Evolutionary conservation across 352 stramenopile species (phyloP).

Genomic region (Phytophthora pinifolia): DNA sequence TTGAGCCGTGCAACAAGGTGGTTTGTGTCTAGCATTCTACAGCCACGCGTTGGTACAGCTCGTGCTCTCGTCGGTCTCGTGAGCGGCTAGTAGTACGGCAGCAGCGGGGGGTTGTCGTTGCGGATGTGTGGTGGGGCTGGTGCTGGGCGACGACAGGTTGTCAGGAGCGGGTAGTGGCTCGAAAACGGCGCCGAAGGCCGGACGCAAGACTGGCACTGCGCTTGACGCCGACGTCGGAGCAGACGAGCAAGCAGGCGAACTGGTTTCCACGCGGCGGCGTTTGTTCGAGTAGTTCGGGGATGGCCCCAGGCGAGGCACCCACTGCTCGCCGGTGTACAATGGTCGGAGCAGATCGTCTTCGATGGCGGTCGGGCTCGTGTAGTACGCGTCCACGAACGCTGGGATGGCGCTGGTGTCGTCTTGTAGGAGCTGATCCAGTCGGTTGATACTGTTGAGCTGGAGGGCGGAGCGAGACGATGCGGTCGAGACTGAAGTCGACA

Average conservation of each 20-base stretch:
- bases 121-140: constrained; percentile 6
- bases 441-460: constrained; percentile 20
- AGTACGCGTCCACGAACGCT: constrained; percentile 45
- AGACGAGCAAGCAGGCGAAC: neutral
- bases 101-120: constrained; percentile 8
- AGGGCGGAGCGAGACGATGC: constrained; percentile 13
- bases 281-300: constrained; percentile 30
- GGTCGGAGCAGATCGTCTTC: constrained; percentile 53
- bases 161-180: constrained; percentile 19
- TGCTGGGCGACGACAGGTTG: constrained; percentile 20
- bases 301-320: constrained; percentile 13
- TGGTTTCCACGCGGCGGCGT: constrained; percentile 20
- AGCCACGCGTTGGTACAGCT: constrained; percentile 27
- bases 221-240: constrained; percentile 3
- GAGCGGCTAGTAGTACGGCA: constrained; percentile 18
- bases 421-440: constrained; percentile 63
- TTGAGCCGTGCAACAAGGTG: constrained; percentile 6
- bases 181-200: constrained; percentile 4
- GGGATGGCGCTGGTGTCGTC: constrained; percentile 50
- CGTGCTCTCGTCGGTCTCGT: constrained; percentile 18
- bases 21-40: constrained; percentile 14
- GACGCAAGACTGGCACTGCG: constrained; percentile 7
- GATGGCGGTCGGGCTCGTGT: constrained; percentile 48
- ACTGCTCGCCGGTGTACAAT: constrained; percentile 29
- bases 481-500: constrained; percentile 23